Evolutionary conservation across 257 asterid species (phyloP), one percentile per base, ranked within the genome.

Genomic region (Linaria vulgaris): DNA sequence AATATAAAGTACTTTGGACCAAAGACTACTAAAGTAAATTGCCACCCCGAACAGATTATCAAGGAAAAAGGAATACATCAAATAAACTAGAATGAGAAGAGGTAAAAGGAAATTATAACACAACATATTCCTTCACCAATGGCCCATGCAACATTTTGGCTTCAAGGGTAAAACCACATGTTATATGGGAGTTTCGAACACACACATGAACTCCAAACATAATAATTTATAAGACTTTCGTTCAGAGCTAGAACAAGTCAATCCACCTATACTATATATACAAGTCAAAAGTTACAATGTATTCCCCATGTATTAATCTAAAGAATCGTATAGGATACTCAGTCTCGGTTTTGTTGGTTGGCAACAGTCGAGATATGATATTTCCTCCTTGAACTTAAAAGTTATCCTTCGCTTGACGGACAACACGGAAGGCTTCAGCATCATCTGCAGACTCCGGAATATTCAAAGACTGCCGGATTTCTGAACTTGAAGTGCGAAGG

Each of bases 401-500:
- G 76, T 74, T 78, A 67, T 89, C 95, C 78, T 87, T 92, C 56
- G 97, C 97, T 77, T 43, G 78, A 65, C 99, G 85, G 67, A 92
- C 89, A 62, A 71, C 78, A 13, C 88, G 87, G 54, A 92, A 72
- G 17, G 90, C 95, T 75, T 82, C 95, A 12, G 88, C 83, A 38
- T 89, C 97, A 50, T 79, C 81, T 19, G 95, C 94, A 12, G 85
- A 70, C 74, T 77, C 78, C 0, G 89, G 79, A 70, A 92, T 83
- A 46, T 70, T 83, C 69, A 92, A 75, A 11, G 86, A 83, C 70
- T 38, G 62, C 63, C 99, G 82, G 61, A 92, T 89, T 82, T 92
- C 97, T 69, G 41, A 24, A 62, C 96, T 85, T 58, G 92, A 85
- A 43, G 96, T 87, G 37, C 99, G 97, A 60, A 89, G 96, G 72